Conservation (phyloP, 2,329 filamentous ascomycete species). For the Trichoderma citrinoviride region DNA sequence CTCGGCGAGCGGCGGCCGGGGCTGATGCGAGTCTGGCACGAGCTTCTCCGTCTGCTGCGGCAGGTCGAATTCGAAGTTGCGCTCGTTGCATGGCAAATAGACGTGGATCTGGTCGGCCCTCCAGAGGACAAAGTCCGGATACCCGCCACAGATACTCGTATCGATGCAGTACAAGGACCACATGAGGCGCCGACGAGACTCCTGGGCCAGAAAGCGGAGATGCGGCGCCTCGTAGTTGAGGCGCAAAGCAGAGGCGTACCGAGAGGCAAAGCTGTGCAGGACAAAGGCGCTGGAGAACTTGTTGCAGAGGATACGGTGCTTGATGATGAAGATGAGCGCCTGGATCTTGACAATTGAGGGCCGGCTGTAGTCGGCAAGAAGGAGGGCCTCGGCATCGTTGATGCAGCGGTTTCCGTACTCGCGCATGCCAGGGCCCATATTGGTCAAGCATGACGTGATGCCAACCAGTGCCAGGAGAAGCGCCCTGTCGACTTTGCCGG, state of each 20-base stretch:
- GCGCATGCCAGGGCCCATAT: slow-evolving; percentile 51
- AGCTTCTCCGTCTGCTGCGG: slow-evolving; percentile 54
- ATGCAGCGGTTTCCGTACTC: slow-evolving; percentile 55
- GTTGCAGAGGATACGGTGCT: slow-evolving; percentile 45
- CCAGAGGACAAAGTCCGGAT: slow-evolving; percentile 47
- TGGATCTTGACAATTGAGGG: slow-evolving; percentile 57
- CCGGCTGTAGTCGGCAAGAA: slow-evolving; percentile 52
- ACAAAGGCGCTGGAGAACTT: slow-evolving; percentile 46
- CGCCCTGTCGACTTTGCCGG: slow-evolving; percentile 54
- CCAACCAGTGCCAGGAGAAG: slow-evolving; percentile 54
- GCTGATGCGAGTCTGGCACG: slow-evolving; percentile 44
- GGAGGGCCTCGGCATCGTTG: slow-evolving; percentile 52
- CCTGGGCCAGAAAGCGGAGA: slow-evolving; percentile 41
- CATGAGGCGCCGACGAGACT: slow-evolving; percentile 44
- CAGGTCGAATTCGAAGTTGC: slow-evolving; percentile 55
- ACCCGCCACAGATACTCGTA: slow-evolving; percentile 42
- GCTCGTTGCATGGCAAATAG: slow-evolving; percentile 43
- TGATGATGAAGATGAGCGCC: slow-evolving; percentile 45
- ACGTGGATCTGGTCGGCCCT: slow-evolving; percentile 42
- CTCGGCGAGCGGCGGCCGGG: slow-evolving; percentile 43
- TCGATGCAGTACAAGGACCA: slow-evolving; percentile 47
- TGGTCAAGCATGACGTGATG: slow-evolving; percentile 55
- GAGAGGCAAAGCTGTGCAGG: slow-evolving; percentile 43
- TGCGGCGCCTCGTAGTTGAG: slow-evolving; percentile 44
- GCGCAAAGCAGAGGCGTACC: slow-evolving; percentile 43